Evolutionary conservation across 805 yeast genomes (phyloP).

Genomic region (Saccharomycopsis synnaedendra): DNA sequence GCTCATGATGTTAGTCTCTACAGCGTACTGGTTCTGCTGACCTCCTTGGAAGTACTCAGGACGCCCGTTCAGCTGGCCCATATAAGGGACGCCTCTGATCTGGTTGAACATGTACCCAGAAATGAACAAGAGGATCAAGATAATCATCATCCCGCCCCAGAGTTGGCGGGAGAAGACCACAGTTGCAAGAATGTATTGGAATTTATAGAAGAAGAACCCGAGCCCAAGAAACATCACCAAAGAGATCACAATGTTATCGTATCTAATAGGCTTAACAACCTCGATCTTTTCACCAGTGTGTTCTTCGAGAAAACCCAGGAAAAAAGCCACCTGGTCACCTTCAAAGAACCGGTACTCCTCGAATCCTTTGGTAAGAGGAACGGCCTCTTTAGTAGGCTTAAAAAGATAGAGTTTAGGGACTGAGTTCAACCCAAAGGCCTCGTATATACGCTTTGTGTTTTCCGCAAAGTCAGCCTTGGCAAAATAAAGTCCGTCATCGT

Average conservation of each 20-base stretch:
- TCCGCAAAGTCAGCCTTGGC: constrained; percentile 63
- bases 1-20: constrained; percentile 82
- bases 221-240: constrained; percentile 26
- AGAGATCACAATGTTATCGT: constrained; percentile 25
- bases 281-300: constrained; percentile 18
- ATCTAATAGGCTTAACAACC: constrained; percentile 27
- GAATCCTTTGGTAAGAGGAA: constrained; percentile 22
- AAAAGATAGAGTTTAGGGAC: constrained; percentile 72
- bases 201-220: constrained; percentile 19
- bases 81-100: constrained; percentile 58
- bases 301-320: constrained; percentile 22
- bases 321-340: constrained; percentile 26
- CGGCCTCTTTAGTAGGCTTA: constrained; percentile 32
- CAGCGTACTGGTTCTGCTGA: constrained; percentile 69
- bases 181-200: constrained; percentile 25
- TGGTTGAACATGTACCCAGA: constrained; percentile 91
- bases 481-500: constrained; percentile 46
- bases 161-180: constrained; percentile 40
- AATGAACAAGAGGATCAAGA: constrained; percentile 56
- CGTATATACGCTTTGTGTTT: constrained; percentile 34
- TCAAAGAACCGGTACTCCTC: constrained; percentile 35
- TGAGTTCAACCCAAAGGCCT: constrained; percentile 38
- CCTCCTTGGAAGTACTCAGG: constrained; percentile 45
- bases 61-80: constrained; percentile 31
- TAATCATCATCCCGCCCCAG: constrained; percentile 66